Conservation (phyloP, 306 rosid species). For the Citrullus colocynthis region DNA sequence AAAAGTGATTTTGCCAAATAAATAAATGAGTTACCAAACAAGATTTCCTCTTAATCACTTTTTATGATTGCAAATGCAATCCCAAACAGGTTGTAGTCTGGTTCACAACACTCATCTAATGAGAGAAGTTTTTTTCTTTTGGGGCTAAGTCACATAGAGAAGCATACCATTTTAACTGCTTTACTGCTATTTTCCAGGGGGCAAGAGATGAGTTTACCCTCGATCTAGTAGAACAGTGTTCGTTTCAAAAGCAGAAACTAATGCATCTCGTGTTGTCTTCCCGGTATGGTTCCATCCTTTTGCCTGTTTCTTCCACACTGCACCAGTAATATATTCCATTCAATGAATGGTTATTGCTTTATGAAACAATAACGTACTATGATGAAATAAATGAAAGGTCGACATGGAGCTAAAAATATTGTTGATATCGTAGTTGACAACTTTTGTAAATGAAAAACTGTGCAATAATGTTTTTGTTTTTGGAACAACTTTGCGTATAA, state of each 20-base stretch:
- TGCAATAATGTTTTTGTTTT: background rate
- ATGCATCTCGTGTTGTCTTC: slow-evolving; percentile 95
- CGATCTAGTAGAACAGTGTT: slow-evolving; percentile 95
- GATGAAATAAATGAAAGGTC: background rate
- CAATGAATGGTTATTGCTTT: background rate
- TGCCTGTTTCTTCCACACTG: background rate
- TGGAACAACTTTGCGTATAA: background rate
- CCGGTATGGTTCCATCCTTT: slow-evolving; percentile 42
- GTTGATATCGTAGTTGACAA: background rate
- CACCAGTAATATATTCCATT: background rate
- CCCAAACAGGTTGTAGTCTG: too few species aligned
- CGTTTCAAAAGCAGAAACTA: slow-evolving; percentile 85
- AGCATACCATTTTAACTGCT: background rate
- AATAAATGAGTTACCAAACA: too few species aligned
- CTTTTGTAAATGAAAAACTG: background rate
- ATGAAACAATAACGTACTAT: background rate
- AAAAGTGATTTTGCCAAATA: too few species aligned
- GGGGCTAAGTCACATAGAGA: too few species aligned
- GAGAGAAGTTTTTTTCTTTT: too few species aligned
- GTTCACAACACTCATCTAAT: too few species aligned
- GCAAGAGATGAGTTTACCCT: slow-evolving; percentile 91
- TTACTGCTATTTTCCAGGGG: slow-evolving; percentile 24
- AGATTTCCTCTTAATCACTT: too few species aligned
- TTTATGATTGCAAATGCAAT: too few species aligned
- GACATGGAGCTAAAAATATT: background rate